Base-by-base conservation (phyloP, 768 basidiomycete species). In the Podaxis mareebaensis region DNA sequence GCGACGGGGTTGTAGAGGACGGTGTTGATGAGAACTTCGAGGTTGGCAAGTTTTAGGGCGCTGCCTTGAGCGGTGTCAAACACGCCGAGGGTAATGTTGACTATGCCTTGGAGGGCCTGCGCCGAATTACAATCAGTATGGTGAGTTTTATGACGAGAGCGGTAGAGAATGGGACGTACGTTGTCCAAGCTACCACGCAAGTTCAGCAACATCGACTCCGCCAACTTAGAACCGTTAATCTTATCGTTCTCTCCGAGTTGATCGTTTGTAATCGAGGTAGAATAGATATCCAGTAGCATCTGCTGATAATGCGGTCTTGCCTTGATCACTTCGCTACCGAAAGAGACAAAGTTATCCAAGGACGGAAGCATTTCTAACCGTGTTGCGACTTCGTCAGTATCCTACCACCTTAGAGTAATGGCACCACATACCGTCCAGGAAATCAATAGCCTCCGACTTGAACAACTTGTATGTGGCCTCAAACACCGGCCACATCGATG, bases 261-360 rank as follows among this genome's bases (percentile, higher is more conserved):
- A 17, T 82, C 78, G 67, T 82, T 87, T 3, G 81, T 85, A 72
- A 95, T 86, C 28, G 88, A 79, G 0, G 86, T 90, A 40, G 85
- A 86, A 72, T 92, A 96, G 67, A 96, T 91, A 70, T 96, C 93
- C 55, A 95, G 77, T 38, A 89, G 75, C 84, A 92, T 93, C 67
- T 85, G 83, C 69, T 85, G 83, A 76, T 96, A 95, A 67, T 93
- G 90, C 0, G 84, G 74, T 53, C 85, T 87, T 24, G 83, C 71
- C 69, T 91, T 88, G 76, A 96, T 88, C 15, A 86, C 77, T 13
- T 93, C 91, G 26, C 84, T 79, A 15, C 94, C 94, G 70, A 86
- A 95, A 13, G 91, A 92, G 58, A 96, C 80, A 71, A 93, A 92
- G 80, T 95, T 96, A 78, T 94, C 92, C 61, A 96, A 75, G 4